Evolutionary conservation across 192 early-diverging fungal genomes (phyloP).

Genomic region (Pilaira anomala): DNA sequence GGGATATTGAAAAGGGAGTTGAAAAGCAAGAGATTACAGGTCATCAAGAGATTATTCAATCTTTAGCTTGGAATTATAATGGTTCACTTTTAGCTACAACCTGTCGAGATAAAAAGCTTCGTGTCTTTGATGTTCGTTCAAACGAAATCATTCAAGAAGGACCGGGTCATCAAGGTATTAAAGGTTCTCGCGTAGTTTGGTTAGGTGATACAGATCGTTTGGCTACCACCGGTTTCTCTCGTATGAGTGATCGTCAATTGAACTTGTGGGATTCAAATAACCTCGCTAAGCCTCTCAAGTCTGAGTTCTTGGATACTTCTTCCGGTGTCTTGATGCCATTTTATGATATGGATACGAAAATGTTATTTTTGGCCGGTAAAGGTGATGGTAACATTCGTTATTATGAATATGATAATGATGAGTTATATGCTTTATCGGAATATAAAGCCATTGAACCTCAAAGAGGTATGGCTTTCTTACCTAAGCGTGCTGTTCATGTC

Average conservation of each 20-base stretch:
- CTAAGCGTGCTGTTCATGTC: constrained; percentile 88
- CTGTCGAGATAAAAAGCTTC: constrained; percentile 95
- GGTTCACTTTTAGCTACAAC: constrained; percentile 84
- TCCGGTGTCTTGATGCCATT: constrained; percentile 96
- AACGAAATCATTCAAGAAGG: constrained; percentile 79
- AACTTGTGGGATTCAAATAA: constrained; percentile 81
- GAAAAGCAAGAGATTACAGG: constrained; percentile 78
- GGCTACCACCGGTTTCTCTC: constrained; percentile 92
- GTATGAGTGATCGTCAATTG: constrained; percentile 91
- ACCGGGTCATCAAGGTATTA: constrained; percentile 90
- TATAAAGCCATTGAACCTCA: constrained; percentile 89
- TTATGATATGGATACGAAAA: constrained; percentile 86
- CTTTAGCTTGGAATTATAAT: constrained; percentile 84
- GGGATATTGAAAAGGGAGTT: constrained; percentile 87
- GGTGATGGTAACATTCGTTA: constrained; percentile 98
- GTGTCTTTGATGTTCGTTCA: constrained; percentile 89
- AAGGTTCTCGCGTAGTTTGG: constrained; percentile 92
- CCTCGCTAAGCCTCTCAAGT: constrained; percentile 69
- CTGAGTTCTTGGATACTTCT: constrained; percentile 82
- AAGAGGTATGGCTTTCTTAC: constrained; percentile 90
- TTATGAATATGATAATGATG: constrained; percentile 96
- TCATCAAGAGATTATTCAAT: constrained; percentile 89
- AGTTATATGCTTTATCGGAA: constrained; percentile 82
- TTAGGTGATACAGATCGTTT: constrained; percentile 78
- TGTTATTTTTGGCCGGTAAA: constrained; percentile 95